Base-by-base conservation (phyloP, 352 stramenopile genomes). In the Pythium rishiriense region DNA sequence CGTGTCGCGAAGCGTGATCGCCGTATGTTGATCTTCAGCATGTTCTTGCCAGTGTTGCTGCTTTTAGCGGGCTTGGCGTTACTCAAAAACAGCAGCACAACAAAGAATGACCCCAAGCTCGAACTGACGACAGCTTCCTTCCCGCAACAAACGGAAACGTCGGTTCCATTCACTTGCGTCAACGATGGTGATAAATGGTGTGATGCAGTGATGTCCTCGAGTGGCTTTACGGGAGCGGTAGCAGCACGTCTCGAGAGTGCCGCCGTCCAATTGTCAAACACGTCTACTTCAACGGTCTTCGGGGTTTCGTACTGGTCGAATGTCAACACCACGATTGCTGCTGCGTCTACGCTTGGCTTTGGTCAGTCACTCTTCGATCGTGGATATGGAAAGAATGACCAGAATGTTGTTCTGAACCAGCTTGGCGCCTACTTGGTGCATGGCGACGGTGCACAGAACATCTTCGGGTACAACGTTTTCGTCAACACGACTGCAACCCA, bases 1-100 rank as follows among this genome's bases (percentile, higher is more conserved):
- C 75, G 80, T 5, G 91, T 94, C 39, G 94, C 96, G 46, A 88
- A 89, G 50, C 75, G 93, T 33, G 93, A 98, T 65, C 93, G 90
- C 41, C 91, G 91, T 60, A 86, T 91, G 48, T 87, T 93, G 65
- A 37, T 88, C 21, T 86, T 79, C 55, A 76, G 87, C 33, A 45
- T 80, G 37, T 47, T 89, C 25, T 61, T 93, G 10, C 84, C 84
- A 21, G 69, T 97, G 0, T 39, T 96, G 57, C 85, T 91, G 17
- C 82, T 97, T 11, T 43, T 97, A 10, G 62, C 91, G 43, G 88
- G 91, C 28, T 60, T 93, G 21, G 49, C 58, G 19, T 28, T 92
- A 19, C 57, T 91, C 8, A 84, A 73, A 29, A 41, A 31, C 21
- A 69, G 47, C 26, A 66, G 58, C 24, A 50, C 76, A 33, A 77